Conservation (phyloP, 805 yeast species). For the Metschnikowia orientalis region DNA sequence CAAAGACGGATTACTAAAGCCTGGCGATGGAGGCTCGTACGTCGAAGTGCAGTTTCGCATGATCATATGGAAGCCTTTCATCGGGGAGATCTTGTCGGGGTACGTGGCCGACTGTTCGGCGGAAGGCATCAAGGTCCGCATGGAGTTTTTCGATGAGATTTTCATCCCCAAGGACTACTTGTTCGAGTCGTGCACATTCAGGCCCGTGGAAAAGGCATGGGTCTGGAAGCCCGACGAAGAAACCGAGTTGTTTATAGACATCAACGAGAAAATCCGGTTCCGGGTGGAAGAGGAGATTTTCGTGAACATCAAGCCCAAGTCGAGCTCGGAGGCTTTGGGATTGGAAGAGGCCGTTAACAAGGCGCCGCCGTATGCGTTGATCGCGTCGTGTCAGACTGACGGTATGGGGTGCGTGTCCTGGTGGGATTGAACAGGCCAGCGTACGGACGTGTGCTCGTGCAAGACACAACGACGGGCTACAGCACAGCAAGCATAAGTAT, state of each 20-base stretch:
- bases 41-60: constrained; percentile 71
- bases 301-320: constrained; percentile 74
- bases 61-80: constrained; percentile 86
- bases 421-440: constrained; percentile 68
- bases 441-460: no score
- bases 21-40: constrained; percentile 91
- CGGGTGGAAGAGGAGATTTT: constrained; percentile 88
- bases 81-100: constrained; percentile 89
- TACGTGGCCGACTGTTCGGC: constrained; percentile 86
- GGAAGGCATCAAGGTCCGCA: constrained; percentile 79
- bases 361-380: constrained; percentile 75
- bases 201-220: constrained; percentile 87
- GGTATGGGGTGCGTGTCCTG: constrained; percentile 96
- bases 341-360: constrained; percentile 35
- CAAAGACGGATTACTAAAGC: constrained; percentile 84
- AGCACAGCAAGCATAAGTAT: no score
- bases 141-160: constrained; percentile 89
- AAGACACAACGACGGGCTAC: no score
- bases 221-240: constrained; percentile 82
- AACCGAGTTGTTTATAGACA: constrained; percentile 74
- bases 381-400: constrained; percentile 90
- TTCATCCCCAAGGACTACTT: constrained; percentile 79
- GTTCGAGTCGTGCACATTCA: constrained; percentile 70
- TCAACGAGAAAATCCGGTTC: constrained; percentile 87
- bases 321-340: constrained; percentile 51